A percentile compares a stretch with the other conserved stretches of the same genome.
Evolutionary conservation across 306 rosid species (phyloP).

Genomic region (Gynostemma pentaphyllum): DNA sequence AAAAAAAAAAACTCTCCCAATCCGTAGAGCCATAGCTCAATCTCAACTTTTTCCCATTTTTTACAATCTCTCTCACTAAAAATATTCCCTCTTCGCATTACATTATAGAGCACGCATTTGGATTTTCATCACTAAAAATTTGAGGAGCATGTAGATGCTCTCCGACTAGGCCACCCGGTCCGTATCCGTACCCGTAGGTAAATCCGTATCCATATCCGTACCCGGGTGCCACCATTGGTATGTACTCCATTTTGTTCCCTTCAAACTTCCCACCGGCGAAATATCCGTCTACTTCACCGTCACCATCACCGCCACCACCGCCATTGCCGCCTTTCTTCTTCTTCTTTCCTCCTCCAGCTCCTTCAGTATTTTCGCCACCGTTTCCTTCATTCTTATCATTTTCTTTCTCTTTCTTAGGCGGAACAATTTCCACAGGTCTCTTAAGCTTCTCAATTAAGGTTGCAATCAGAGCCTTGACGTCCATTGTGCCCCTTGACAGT

Average conservation of each 20-base stretch:
- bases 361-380: constrained; percentile 14
- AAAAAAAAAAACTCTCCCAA: background rate
- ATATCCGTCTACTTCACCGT: constrained; percentile 9
- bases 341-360: constrained; percentile 12
- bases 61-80: background rate
- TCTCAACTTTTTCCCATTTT: background rate
- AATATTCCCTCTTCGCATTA: constrained; percentile 6
- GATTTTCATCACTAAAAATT: constrained; percentile 77
- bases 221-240: constrained; percentile 10
- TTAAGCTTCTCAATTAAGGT: constrained; percentile 31
- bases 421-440: constrained; percentile 50
- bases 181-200: constrained; percentile 22
- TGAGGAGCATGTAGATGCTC: constrained; percentile 39
- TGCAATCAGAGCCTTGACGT: constrained; percentile 34
- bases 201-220: background rate
- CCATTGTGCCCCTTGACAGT: constrained; percentile 64
- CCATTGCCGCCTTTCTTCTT: constrained; percentile 8
- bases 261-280: constrained; percentile 17
- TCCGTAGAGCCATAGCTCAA: too few species aligned
- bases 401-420: constrained; percentile 46
- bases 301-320: background rate
- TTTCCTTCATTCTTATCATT: background rate
- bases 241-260: constrained; percentile 20
- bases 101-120: constrained; percentile 69
- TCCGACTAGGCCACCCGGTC: constrained; percentile 19